These are phyloP conservation scores for Kwoniella mangroviensis DNA, from an alignment of 768 basidiomycete genomes.

Conservation along the genomic window DNA sequence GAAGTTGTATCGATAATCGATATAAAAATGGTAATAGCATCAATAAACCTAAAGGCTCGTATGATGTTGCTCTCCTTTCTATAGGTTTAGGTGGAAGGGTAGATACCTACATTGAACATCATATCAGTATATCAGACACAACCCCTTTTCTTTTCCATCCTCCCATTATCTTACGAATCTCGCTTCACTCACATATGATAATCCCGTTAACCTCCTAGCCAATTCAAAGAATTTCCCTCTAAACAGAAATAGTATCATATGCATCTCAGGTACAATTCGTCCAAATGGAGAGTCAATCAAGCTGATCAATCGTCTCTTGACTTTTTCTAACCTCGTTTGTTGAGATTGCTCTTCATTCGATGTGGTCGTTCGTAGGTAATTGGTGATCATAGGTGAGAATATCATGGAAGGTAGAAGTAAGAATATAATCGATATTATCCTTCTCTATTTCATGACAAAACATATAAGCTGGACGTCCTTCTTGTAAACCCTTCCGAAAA, in stretches of 20 bases:
- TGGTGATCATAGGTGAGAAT: slow-evolving; percentile 25
- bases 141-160: too few species aligned
- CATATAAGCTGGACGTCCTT: neutral
- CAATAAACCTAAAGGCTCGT: slow-evolving; percentile 52
- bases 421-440: slow-evolving; percentile 44
- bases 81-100: slow-evolving; percentile 44
- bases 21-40: slow-evolving; percentile 40
- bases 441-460: slow-evolving; percentile 32
- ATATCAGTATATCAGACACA: too few species aligned
- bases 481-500: neutral
- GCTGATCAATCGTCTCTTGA: slow-evolving; percentile 2
- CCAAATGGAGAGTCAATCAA: slow-evolving; percentile 41
- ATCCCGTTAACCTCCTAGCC: slow-evolving; percentile 51
- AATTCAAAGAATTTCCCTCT: slow-evolving; percentile 53
- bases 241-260: slow-evolving; percentile 54
- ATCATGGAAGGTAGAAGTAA: slow-evolving; percentile 41
- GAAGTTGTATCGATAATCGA: slow-evolving; percentile 21
- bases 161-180: too few species aligned
- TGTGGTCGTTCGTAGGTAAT: slow-evolving; percentile 28
- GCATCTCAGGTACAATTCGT: slow-evolving; percentile 46
- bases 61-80: slow-evolving; percentile 37
- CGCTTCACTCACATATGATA: slow-evolving; percentile 52
- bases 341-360: neutral
- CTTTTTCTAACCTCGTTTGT: slow-evolving; percentile 7
- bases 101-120: slow-evolving; percentile 40